Evolutionary conservation across 1,284 basidiomycete species (phyloP).

Genomic region (Psilocybe mexicana): DNA sequence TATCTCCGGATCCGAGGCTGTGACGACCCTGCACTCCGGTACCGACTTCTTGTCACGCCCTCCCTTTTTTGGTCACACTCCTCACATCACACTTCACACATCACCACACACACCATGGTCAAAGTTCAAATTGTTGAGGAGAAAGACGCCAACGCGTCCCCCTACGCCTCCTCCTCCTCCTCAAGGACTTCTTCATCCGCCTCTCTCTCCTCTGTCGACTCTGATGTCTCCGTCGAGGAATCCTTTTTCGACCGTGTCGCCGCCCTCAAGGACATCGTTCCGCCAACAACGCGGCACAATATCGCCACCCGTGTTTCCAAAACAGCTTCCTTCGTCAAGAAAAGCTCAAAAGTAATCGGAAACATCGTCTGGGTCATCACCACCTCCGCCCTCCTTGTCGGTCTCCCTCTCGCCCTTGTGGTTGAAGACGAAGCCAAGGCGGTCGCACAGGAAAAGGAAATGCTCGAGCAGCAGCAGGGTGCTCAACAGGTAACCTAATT

Average conservation of each 20-base stretch:
- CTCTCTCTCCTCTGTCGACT: slow-evolving; percentile 75
- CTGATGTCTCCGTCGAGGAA: slow-evolving; percentile 71
- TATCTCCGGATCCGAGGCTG: slow-evolving; percentile 21
- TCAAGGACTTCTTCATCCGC: slow-evolving; percentile 67
- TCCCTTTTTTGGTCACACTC: slow-evolving; percentile 21
- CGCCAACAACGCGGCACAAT: slow-evolving; percentile 82
- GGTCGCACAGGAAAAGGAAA: slow-evolving; percentile 93
- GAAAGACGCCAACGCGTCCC: slow-evolving; percentile 61
- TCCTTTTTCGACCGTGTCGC: slow-evolving; percentile 86
- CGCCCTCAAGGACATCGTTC: slow-evolving; percentile 94
- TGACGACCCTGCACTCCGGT: slow-evolving; percentile 22
- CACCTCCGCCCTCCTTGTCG: slow-evolving; percentile 91
- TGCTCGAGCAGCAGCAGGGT: slow-evolving; percentile 91
- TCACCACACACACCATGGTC: slow-evolving; percentile 56
- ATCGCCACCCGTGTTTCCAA: slow-evolving; percentile 64
- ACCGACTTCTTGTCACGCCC: slow-evolving; percentile 20
- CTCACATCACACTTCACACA: slow-evolving; percentile 25
- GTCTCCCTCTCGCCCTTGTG: slow-evolving; percentile 88
- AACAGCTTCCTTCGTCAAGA: slow-evolving; percentile 64
- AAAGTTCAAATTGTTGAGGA: slow-evolving; percentile 84
- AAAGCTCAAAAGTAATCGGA: slow-evolving; percentile 73
- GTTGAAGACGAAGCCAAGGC: slow-evolving; percentile 96
- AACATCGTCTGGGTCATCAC: slow-evolving; percentile 94
- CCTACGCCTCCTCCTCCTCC: slow-evolving; percentile 66
- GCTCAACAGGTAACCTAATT: slow-evolving; percentile 75